Base-by-base conservation (phyloP, 2,329 filamentous ascomycete genomes). In the Aspergillus fumigatiaffinis region DNA sequence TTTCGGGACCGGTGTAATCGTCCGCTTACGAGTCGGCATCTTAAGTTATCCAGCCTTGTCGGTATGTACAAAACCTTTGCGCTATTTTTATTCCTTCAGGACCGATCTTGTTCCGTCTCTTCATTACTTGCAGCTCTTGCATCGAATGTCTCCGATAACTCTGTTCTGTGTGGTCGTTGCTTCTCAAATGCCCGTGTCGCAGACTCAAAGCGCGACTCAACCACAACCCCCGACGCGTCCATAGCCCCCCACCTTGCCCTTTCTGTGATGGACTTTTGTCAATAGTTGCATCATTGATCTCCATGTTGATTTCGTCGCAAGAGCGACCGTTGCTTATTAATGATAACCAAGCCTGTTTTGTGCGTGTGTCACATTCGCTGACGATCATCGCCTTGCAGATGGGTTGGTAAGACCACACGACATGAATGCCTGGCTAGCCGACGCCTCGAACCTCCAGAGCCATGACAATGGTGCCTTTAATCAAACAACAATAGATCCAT, bases 401-500 rank as follows among this genome's bases (percentile, higher is more conserved):
- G 77, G 77, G 77, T 76, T 75, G 71, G 72, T 68, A 72, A 69
- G 71, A 71, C 66, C 67, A 66, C 70, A 73, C 77, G 77, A 77
- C 71, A 80, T 80, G 78, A 80, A 80, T 76, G 76, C 75, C 71
- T 80, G 78, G 78, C 76, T 77, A 66, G 70, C 74, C 71, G 78
- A 80, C 71, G 72, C 73, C 71, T 75, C 76, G 69, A 73, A 73
- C 63, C 72, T 78, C 63, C 76, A 75, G 64, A 78, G 75, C 71
- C 73, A 73, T 71, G 76, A 79, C 63, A 79, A 79, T 77, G 79
- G 75, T 70, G 74, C 73, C 58, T 79, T 79, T 60, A 75, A 77
- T 64, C 71, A 72, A 55, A 69, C 72, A 58, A 76, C 75, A 56
- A 76, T 76, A 68, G 79, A 80, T 66, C 75, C 77, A 52, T 77